A percentile compares a stretch with the other conserved stretches of the same genome.
Conservation (phyloP, 495 filamentous ascomycete species). For the Annulohypoxylon stygium region DNA sequence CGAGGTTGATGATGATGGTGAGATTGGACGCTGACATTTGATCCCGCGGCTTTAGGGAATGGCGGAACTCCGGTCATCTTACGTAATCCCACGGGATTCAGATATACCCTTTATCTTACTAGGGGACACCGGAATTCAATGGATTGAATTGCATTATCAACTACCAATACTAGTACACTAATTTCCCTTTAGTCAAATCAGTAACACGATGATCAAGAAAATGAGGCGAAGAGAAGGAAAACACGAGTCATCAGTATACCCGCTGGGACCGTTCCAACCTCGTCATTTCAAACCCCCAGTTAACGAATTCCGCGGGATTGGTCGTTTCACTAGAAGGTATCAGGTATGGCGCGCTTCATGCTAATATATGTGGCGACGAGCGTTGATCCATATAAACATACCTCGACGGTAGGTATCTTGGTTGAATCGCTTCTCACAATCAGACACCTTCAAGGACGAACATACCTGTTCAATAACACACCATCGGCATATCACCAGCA, state of each 20-base stretch:
- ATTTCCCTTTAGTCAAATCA: not conserved
- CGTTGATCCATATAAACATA: not conserved
- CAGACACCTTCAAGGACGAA: not conserved
- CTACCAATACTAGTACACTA: not conserved
- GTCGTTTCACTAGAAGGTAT: not conserved
- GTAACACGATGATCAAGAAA: not conserved
- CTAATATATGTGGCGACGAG: not conserved
- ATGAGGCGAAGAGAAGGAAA: not conserved
- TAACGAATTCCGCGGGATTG: conserved; percentile 18
- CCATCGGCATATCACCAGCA: not conserved
- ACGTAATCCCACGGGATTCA: conserved; percentile 32
- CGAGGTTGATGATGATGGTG: not conserved
- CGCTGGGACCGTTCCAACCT: not conserved
- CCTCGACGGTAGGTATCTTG: not conserved
- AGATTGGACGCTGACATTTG: not conserved
- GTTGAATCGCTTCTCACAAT: not conserved
- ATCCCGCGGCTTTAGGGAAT: conserved; percentile 28
- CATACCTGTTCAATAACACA: not conserved
- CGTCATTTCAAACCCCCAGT: not conserved
- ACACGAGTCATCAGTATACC: not conserved
- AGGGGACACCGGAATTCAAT: not conserved
- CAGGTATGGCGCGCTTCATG: not conserved
- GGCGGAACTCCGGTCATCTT: not conserved
- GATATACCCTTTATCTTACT: not conserved
- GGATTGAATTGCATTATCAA: not conserved